These are phyloP conservation scores for Arabidopsis arenosa DNA, from an alignment of 345 rosid genomes.

Conservation along the genomic window DNA sequence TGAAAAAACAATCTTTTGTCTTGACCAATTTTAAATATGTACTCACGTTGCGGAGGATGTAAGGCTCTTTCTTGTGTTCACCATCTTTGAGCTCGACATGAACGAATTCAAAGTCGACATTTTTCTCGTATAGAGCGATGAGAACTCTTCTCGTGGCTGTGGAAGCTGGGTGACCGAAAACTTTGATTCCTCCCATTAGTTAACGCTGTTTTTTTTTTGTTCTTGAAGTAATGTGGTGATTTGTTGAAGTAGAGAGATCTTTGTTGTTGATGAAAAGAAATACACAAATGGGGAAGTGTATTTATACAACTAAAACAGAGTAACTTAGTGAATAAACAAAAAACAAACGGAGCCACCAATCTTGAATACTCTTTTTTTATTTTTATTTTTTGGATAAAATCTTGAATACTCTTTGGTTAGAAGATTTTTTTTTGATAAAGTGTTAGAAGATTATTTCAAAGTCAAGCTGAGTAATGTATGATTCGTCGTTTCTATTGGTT, in stretches of 20 bases:
- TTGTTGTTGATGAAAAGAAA: constrained; percentile 29
- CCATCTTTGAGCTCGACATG: constrained; percentile 39
- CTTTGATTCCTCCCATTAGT: constrained; percentile 42
- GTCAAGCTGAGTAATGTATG: constrained; percentile 12
- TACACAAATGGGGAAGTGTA: constrained; percentile 1
- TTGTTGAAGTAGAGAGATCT: constrained; percentile 10
- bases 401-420: constrained; percentile 11
- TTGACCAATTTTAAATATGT: neutral
- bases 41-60: constrained; percentile 44
- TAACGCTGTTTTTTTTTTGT: no score
- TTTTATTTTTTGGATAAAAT: neutral
- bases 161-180: constrained; percentile 44
- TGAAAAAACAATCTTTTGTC: neutral
- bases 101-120: constrained; percentile 45
- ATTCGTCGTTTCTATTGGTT: constrained; percentile 33
- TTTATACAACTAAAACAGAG: constrained; percentile 32
- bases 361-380: constrained; percentile 20
- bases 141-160: constrained; percentile 49
- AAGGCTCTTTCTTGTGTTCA: constrained; percentile 47
- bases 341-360: constrained; percentile 20
- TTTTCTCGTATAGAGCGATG: constrained; percentile 48
- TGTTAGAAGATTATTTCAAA: constrained; percentile 18
- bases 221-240: neutral
- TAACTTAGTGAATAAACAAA: constrained; percentile 19
- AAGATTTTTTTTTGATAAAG: neutral